A percentile compares a stretch with the other conserved stretches of the same genome.
Conservation (phyloP, 2,329 filamentous ascomycete species). For the Xylariales sp. region DNA sequence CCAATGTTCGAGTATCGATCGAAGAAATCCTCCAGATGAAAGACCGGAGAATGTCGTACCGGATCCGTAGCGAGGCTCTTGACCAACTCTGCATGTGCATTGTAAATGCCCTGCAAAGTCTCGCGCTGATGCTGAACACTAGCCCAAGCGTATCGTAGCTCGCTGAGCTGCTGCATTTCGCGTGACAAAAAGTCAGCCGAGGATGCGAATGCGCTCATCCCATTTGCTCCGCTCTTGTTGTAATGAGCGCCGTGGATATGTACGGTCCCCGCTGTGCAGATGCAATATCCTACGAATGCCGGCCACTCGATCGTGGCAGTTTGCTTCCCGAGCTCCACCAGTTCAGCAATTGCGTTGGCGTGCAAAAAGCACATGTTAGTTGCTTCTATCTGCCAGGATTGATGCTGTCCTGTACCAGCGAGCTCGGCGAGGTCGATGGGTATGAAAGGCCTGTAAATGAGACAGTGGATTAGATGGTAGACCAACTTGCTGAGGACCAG, state of each 20-base stretch:
- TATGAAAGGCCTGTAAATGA: slow-evolving; percentile 82
- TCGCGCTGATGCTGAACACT: slow-evolving; percentile 76
- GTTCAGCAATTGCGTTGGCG: slow-evolving; percentile 79
- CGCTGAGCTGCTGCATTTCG: slow-evolving; percentile 75
- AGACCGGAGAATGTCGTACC: slow-evolving; percentile 71
- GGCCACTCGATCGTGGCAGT: slow-evolving; percentile 77
- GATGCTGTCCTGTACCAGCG: slow-evolving; percentile 74
- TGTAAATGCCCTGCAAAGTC: slow-evolving; percentile 71
- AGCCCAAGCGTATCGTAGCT: slow-evolving; percentile 71
- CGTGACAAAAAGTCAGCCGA: slow-evolving; percentile 67
- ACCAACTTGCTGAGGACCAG: slow-evolving; percentile 80
- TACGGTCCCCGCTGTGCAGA: slow-evolving; percentile 81
- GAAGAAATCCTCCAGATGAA: slow-evolving; percentile 84
- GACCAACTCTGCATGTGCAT: slow-evolving; percentile 75
- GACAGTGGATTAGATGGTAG: slow-evolving; percentile 80
- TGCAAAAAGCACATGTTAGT: slow-evolving; percentile 84
- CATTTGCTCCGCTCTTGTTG: slow-evolving; percentile 44
- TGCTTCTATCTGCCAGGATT: slow-evolving; percentile 89
- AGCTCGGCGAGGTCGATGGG: slow-evolving; percentile 80
- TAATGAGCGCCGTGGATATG: slow-evolving; percentile 86
- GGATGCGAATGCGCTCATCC: slow-evolving; percentile 58
- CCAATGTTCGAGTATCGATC: slow-evolving; percentile 65
- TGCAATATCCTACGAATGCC: slow-evolving; percentile 79
- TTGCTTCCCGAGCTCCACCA: slow-evolving; percentile 74
- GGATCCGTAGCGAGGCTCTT: slow-evolving; percentile 64